These are phyloP conservation scores for Saussurea involucrata DNA, from an alignment of 129 eudicot species.

Conservation along the genomic window DNA sequence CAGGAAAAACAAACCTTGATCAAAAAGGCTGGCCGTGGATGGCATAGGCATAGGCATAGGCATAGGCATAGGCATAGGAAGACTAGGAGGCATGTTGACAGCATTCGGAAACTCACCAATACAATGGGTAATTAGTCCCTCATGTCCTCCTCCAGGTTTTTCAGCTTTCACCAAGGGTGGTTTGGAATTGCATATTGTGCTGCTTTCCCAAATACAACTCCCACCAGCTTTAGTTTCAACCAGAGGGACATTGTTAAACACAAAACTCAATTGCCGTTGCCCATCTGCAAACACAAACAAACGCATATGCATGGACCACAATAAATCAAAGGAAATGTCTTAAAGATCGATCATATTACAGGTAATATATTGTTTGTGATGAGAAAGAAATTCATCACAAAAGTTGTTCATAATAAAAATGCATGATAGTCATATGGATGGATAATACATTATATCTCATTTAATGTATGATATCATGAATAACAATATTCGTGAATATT, in stretches of 20 bases:
- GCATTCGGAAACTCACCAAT: constrained; percentile 36
- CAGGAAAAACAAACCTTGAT: constrained; percentile 51
- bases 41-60: no score
- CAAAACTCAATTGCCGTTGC: constrained; percentile 60
- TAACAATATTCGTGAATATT: not conserved
- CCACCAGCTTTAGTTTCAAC: constrained; percentile 42
- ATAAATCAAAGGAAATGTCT: not conserved
- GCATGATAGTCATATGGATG: not conserved
- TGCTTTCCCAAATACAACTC: constrained; percentile 42
- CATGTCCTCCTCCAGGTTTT: constrained; percentile 26
- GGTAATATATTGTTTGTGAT: not conserved
- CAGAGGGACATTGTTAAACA: constrained; percentile 39
- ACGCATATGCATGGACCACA: not conserved
- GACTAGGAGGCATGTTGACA: constrained; percentile 30
- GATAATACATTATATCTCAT: no score
- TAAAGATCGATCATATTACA: not conserved
- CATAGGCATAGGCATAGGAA: no score
- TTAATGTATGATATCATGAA: not conserved
- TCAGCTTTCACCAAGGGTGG: constrained; percentile 45
- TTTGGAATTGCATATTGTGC: constrained; percentile 42
- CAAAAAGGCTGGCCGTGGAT: constrained; percentile 36
- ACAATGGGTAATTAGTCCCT: constrained; percentile 28
- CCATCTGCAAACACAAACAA: constrained; percentile 43
- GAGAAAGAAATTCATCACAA: no score
- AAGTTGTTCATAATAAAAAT: not conserved